Percentiles rank a stretch among this genome's conserved stretches.
These are phyloP conservation scores for Casuarina equisetifolia DNA, from an alignment of 306 rosid species.

Conservation along the genomic window DNA sequence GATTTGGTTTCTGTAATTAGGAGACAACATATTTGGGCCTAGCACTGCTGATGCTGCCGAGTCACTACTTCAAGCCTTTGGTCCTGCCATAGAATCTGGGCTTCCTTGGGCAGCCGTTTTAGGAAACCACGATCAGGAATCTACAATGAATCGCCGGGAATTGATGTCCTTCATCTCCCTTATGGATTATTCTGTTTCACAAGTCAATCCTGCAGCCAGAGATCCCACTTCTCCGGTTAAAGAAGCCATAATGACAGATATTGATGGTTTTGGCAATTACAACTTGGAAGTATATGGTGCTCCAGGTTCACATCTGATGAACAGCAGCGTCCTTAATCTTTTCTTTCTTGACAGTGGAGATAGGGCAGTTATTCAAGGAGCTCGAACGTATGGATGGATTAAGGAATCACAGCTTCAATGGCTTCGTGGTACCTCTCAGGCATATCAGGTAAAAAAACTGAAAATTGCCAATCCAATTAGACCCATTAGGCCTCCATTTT, in stretches of 20 bases:
- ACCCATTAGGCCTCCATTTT: slow-evolving; percentile 17
- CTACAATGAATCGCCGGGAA: slow-evolving; percentile 78
- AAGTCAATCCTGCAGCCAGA: slow-evolving; percentile 50
- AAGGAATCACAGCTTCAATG: slow-evolving; percentile 85
- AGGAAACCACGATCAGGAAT: slow-evolving; percentile 97
- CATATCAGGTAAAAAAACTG: slow-evolving; percentile 54
- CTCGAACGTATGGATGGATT: slow-evolving; percentile 82
- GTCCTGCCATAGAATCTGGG: slow-evolving; percentile 78
- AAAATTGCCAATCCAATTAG: slow-evolving; percentile 3
- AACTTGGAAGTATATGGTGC: slow-evolving; percentile 70
- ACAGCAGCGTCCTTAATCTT: slow-evolving; percentile 74
- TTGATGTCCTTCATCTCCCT: slow-evolving; percentile 80
- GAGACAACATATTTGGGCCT: slow-evolving; percentile 87
- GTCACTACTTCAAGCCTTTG: slow-evolving; percentile 72
- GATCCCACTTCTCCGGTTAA: slow-evolving; percentile 29
- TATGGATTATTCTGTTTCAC: slow-evolving; percentile 85
- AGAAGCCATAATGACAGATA: slow-evolving; percentile 25
- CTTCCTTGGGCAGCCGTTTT: slow-evolving; percentile 94
- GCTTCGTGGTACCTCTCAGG: slow-evolving; percentile 60
- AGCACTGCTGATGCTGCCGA: slow-evolving; percentile 83
- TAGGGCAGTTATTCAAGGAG: slow-evolving; percentile 57
- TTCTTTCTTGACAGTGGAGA: slow-evolving; percentile 94
- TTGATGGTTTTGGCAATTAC: slow-evolving; percentile 92
- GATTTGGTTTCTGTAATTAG: slow-evolving; percentile 42
- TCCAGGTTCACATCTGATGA: slow-evolving; percentile 71